Base-by-base conservation (phyloP, 2,329 filamentous ascomycete species). In the Cladosporium sphaerospermum region DNA sequence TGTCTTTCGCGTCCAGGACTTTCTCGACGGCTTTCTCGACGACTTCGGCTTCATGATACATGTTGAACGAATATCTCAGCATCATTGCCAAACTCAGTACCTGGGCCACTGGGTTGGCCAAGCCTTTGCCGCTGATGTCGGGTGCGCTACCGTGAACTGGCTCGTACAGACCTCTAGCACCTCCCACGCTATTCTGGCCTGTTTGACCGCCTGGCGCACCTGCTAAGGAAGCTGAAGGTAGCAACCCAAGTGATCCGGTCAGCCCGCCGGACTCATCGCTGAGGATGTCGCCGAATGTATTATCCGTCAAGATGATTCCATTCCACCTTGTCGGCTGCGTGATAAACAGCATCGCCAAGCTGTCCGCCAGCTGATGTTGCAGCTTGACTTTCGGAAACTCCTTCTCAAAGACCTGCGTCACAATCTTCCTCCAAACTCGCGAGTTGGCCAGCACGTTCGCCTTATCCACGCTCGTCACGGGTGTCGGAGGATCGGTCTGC, bases 391-490 rank as follows among this genome's bases (percentile, higher is more conserved):
- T 68, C 0, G 72, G 69, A 33, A 76, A 75, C 52, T 76, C 73
- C 9, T 61, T 65, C 19, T 67, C 64, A 41, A 76, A 74, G 2
- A 71, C 58, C 4, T 74, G 65, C 10, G 67, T 63, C 0, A 73
- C 74, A 3, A 73, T 71, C 10, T 69, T 64, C 3, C 77, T 63
- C 77, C 77, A 79, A 3, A 79, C 70, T 2, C 77, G 66, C 3
- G 73, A 71, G 44, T 69, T 77, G 0, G 77, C 77, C 8, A 80
- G 70, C 9, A 79, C 76, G 55, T 79, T 79, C 40, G 75, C 76
- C 63, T 80, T 79, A 63, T 80, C 77, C 1, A 70, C 71, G 54
- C 72, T 75, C 69, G 71, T 75, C 1, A 78, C 76, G 2, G 69
- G 62, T 1, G 71, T 66, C 10, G 73, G 70, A 8, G 63, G 60